Percentiles rank a stretch among this genome's conserved stretches.
Evolutionary conservation across 441 rosid species (phyloP).

Genomic region (Gossypium trilobum): DNA sequence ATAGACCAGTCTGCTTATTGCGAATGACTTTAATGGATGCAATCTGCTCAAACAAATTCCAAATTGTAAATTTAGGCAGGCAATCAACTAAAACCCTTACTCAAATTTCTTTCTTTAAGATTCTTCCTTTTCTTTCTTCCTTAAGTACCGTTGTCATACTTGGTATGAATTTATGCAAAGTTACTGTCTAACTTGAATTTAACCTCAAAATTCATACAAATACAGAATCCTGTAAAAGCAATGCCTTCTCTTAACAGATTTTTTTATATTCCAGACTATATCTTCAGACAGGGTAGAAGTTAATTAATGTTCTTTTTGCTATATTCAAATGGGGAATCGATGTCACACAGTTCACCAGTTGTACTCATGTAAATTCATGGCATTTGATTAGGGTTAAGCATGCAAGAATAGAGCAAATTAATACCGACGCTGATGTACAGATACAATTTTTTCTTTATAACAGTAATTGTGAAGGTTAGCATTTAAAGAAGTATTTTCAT

Average conservation of each 20-base stretch:
- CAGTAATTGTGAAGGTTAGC: neutral
- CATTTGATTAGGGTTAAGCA: neutral
- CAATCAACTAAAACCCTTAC: neutral
- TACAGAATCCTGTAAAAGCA: neutral
- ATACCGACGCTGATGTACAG: neutral
- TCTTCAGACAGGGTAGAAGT: neutral
- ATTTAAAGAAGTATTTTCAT: neutral
- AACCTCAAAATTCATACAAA: neutral
- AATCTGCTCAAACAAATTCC: constrained; percentile 37
- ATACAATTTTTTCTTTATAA: neutral
- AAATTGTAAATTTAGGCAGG: neutral
- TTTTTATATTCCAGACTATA: neutral
- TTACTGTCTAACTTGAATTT: neutral
- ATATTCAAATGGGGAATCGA: neutral
- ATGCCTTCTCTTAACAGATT: neutral
- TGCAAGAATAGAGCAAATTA: too few relatives aligned
- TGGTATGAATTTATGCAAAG: neutral
- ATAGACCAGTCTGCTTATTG: constrained; percentile 68
- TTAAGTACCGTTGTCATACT: neutral
- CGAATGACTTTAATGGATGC: constrained; percentile 77
- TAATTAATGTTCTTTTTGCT: neutral
- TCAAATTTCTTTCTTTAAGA: neutral
- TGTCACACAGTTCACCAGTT: neutral
- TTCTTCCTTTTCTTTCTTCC: neutral
- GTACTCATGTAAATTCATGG: neutral